Evolutionary conservation across 305 asterid species (phyloP).

Genomic region (Fraxinus sp.): DNA sequence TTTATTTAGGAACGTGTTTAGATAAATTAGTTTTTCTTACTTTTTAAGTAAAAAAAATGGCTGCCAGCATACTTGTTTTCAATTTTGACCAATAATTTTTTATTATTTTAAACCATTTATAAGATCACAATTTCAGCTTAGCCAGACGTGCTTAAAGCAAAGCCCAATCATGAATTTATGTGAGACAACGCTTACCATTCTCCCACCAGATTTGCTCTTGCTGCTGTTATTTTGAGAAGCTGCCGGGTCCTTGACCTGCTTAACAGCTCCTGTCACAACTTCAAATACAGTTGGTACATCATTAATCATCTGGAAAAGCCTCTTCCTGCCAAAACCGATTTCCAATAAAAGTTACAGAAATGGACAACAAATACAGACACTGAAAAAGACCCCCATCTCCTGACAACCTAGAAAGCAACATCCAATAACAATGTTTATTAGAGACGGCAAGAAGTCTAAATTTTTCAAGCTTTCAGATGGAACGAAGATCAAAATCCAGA

Average conservation of each 20-base stretch:
- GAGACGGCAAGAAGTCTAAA: background rate
- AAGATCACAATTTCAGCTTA: background rate
- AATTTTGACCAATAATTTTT: background rate
- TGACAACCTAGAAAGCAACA: background rate
- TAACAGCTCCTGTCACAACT: conserved; percentile 54
- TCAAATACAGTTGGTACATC: conserved; percentile 69
- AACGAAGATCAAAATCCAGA: background rate
- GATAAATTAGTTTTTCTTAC: background rate
- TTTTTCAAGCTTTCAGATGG: background rate
- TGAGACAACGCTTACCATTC: conserved; percentile 35
- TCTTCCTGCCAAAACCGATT: conserved; percentile 48
- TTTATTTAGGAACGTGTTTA: background rate
- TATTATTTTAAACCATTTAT: background rate
- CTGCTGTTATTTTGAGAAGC: conserved; percentile 41
- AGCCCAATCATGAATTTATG: background rate
- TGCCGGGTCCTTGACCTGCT: conserved; percentile 38
- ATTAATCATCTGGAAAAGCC: conserved; percentile 81
- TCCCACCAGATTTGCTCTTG: conserved; percentile 53
- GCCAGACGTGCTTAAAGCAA: background rate
- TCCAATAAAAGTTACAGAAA: background rate
- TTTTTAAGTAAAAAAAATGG: background rate
- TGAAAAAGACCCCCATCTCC: background rate
- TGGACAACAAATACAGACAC: background rate
- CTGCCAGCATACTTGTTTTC: background rate
- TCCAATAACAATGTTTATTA: background rate